Evolutionary conservation across 345 rosid genomes (phyloP), one percentile per base, ranked within the genome.

Genomic region (Pistacia integerrima): DNA sequence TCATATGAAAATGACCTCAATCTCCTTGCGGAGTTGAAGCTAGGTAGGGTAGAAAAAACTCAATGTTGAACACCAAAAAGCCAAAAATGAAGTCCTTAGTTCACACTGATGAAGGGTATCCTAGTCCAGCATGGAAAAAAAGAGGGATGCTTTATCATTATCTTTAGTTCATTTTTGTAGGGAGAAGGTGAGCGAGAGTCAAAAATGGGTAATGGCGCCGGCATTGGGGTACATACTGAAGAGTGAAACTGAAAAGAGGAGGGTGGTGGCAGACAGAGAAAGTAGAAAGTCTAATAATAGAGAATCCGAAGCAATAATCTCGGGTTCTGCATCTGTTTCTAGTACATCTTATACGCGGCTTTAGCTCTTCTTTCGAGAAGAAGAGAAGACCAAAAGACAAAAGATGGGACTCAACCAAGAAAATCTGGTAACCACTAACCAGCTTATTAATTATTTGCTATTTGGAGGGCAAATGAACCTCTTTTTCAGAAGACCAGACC

Each of bases 341-440:
- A 38, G 69, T 33, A 52, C 52, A 14, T 10, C 60, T 56, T 51
- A 68, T 36, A 71, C 77, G 63, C 70, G 77, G 63, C 77, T 74
- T 74, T 64, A 66, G 85, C 89, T 83, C 91, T 76, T 72, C 91
- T 88, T 84, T 88, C 84, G 73, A 86, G 84, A 75, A 86, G 84
- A 75, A 30, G 72, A 22, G 1, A 41, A 11, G 56, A 52, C 61
- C 35, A 33, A 20, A 48, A 64, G 59, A 77, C 58, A 41, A 54
- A 20, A 49, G 58, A 1, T 6, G 71, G 13, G 17, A 54, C 1
- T 54, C 57, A 54, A 54, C 18, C 6, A 54, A 54, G 4, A 3
- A 54, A 54, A 54, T 16, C 6, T 54, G 18, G 18, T 16, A 51
- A 54, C 57, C 16, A 13, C 5, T 54, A 51, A 54, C 57, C 16